Base-by-base conservation (phyloP, 768 basidiomycete species). In the Hydnum rufescens region DNA sequence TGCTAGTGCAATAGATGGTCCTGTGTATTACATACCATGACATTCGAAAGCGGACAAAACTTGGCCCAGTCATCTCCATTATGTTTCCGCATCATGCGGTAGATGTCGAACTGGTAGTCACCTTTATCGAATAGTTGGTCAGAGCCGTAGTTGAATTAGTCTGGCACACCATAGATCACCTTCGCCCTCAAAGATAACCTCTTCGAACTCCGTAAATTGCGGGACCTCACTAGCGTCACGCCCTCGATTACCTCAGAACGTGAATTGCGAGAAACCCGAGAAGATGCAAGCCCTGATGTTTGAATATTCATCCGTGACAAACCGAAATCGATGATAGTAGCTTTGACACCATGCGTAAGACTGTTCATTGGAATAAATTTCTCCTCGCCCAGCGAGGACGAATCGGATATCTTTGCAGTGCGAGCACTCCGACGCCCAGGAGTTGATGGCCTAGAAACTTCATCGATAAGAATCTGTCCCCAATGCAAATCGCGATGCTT, bases 401-500 rank as follows among this genome's bases (percentile, higher is more conserved):
- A 43, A 39, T 30, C 32, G 8, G 23, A 16, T 26, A 23, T 30
- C n/a, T 13, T 30, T 50, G n/a, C n/a, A n/a, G n/a, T n/a, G n/a
- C n/a, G n/a, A n/a, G n/a, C n/a, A n/a, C n/a, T n/a, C 6, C 51
- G 3, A 48, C 18, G 29, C 30, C 34, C 32, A 48, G 26, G 51
- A 6, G 36, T 28, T 28, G 19, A 29, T 31, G 28, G 32, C 46
- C 3, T 28, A 25, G 25, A 28, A 34, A 42, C 39, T 19, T 56
- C 53, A 18, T 79, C 78, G 47, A 97, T 77, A 4, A 99, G 72
- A 49, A 99, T 83, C 64, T 99, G 95, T 22, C 95, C 95, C 77
- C 87, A 88, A 60, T 99, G 95, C n/a, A 99, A 75, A 64, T 99
- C 95, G 30, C 95, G 88, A 65, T 99, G 95, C 93, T 99, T 56